A percentile compares a stretch with the other conserved stretches of the same genome.
phyloP scores from a whole-genome alignment of 2,329 filamentous ascomycete species.

The Aspergillus sp. region DNA sequence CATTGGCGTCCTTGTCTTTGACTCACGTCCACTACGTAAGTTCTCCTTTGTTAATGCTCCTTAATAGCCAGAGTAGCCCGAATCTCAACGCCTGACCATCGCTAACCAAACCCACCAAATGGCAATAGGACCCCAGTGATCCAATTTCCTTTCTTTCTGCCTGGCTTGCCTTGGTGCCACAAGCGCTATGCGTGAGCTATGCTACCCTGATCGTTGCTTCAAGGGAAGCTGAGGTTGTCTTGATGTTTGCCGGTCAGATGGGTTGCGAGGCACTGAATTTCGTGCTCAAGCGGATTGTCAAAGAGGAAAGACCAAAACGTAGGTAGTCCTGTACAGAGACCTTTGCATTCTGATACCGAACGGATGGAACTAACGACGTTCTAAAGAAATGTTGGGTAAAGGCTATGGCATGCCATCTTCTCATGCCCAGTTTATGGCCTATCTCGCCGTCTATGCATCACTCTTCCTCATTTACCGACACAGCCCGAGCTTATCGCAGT shows the following conservation, averaged over 20 bases:
- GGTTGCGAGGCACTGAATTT: slow-evolving; percentile 91
- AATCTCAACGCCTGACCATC: not conserved
- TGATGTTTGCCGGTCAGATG: slow-evolving; percentile 92
- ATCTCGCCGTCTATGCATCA: slow-evolving; percentile 80
- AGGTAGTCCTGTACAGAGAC: slow-evolving; percentile 40
- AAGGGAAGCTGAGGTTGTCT: slow-evolving; percentile 81
- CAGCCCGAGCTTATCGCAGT: slow-evolving; percentile 54
- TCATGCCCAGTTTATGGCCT: slow-evolving; percentile 91
- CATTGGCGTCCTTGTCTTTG: slow-evolving; percentile 84
- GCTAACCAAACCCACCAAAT: slow-evolving; percentile 6
- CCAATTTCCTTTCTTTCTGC: slow-evolving; percentile 83
- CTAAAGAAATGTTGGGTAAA: slow-evolving; percentile 71
- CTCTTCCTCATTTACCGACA: slow-evolving; percentile 86
- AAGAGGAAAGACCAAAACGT: slow-evolving; percentile 83
- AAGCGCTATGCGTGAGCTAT: slow-evolving; percentile 87
- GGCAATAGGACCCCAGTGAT: slow-evolving; percentile 75
- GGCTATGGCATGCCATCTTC: slow-evolving; percentile 98
- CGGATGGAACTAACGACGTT: not conserved
- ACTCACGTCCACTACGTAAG: slow-evolving; percentile 95
- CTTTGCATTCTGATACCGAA: not conserved
- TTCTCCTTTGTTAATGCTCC: slow-evolving; percentile 21
- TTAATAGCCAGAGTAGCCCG: not conserved
- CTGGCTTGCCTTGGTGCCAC: slow-evolving; percentile 90
- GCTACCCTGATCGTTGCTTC: slow-evolving; percentile 87
- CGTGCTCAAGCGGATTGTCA: slow-evolving; percentile 82